Conservation (phyloP, 2,329 filamentous ascomycete species). For the Diaporthe sp. region DNA sequence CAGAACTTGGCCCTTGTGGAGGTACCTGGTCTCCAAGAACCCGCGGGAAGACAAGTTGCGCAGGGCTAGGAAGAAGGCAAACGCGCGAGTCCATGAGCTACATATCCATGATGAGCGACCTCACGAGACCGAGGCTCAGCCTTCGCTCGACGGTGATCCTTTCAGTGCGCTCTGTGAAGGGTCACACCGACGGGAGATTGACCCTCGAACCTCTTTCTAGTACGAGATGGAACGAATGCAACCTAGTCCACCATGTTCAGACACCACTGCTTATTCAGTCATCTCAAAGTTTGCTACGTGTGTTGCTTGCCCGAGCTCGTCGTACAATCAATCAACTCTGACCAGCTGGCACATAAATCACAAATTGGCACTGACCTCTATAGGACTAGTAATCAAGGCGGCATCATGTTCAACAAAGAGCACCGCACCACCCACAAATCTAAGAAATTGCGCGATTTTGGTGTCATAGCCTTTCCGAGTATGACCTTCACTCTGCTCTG, state of each 20-base stretch:
- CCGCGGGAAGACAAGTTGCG: background rate
- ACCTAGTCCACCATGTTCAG: background rate
- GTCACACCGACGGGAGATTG: background rate
- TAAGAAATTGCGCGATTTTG: background rate
- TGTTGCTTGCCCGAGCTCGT: background rate
- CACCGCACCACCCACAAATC: background rate
- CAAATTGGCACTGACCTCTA: background rate
- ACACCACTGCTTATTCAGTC: background rate
- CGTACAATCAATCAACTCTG: background rate
- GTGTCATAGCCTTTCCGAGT: background rate
- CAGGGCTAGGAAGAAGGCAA: constrained; percentile 8
- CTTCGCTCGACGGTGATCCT: background rate
- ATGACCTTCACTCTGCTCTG: background rate
- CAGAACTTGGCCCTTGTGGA: constrained; percentile 19
- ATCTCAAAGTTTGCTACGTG: constrained; percentile 6
- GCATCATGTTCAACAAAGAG: background rate
- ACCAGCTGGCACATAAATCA: background rate
- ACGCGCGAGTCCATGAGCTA: background rate
- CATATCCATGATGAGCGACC: background rate
- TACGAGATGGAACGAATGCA: constrained; percentile 5
- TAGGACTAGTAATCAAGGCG: background rate
- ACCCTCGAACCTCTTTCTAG: constrained; percentile 5
- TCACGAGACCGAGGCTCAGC: background rate
- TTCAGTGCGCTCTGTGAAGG: background rate
- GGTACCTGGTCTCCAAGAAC: constrained; percentile 12